Evolutionary conservation across 1,284 basidiomycete species (phyloP).

Genomic region (Puccinia horiana): DNA sequence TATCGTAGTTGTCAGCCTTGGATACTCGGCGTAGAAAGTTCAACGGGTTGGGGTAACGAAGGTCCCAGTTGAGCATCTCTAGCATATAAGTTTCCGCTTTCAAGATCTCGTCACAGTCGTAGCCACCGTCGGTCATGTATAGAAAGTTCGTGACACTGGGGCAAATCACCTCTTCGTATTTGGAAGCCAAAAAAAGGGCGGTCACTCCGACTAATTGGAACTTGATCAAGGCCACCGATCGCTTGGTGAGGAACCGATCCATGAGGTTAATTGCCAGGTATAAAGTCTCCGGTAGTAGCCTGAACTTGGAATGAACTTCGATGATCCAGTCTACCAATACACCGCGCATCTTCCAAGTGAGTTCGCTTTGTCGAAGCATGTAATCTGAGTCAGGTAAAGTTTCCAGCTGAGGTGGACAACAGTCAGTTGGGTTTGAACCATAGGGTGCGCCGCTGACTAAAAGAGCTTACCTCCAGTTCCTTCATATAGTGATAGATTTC

Average conservation of each 20-base stretch:
- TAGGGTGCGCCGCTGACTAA: slow-evolving; percentile 2
- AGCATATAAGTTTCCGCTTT: slow-evolving; percentile 92
- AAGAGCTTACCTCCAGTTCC: slow-evolving; percentile 64
- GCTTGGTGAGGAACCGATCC: slow-evolving; percentile 89
- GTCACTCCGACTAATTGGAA: slow-evolving; percentile 93
- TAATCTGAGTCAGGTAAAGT: slow-evolving; percentile 78
- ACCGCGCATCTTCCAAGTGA: slow-evolving; percentile 90
- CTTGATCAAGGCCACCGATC: slow-evolving; percentile 86
- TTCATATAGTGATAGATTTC: slow-evolving; percentile 94
- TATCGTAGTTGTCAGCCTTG: slow-evolving; percentile 94
- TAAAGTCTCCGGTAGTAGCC: slow-evolving; percentile 89
- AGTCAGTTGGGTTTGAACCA: neutral
- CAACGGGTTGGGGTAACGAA: slow-evolving; percentile 89
- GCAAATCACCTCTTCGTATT: slow-evolving; percentile 93
- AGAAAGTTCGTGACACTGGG: slow-evolving; percentile 86
- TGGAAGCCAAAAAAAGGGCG: slow-evolving; percentile 87
- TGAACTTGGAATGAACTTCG: slow-evolving; percentile 91
- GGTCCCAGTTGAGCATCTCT: slow-evolving; percentile 85
- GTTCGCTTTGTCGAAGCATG: slow-evolving; percentile 84
- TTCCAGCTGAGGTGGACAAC: slow-evolving; percentile 63
- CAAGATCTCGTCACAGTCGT: slow-evolving; percentile 82
- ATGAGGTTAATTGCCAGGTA: slow-evolving; percentile 94
- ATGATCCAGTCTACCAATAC: slow-evolving; percentile 96
- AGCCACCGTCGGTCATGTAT: slow-evolving; percentile 82
- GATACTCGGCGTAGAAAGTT: slow-evolving; percentile 87